Percentiles rank a stretch among this genome's conserved stretches.
phyloP scores from a whole-genome alignment of 805 yeast species.

The Debaryomyces hansenii region DNA sequence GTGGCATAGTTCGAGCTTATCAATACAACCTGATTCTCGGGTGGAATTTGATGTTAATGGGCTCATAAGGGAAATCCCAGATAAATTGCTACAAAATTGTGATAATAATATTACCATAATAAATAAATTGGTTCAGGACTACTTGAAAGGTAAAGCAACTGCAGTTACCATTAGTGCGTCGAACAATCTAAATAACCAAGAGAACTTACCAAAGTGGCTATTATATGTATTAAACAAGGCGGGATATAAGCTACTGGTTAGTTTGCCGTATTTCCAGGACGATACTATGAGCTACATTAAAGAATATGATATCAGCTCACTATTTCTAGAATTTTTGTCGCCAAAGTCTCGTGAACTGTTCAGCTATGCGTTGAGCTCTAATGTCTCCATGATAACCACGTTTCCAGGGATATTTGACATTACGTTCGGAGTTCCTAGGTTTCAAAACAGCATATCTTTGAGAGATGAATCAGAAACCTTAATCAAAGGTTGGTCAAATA shows the following conservation, averaged over 20 bases:
- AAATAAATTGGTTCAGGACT: conserved; percentile 18
- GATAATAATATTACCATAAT: conserved; percentile 16
- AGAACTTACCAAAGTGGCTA: conserved; percentile 25
- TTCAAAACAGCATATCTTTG: conserved; percentile 7
- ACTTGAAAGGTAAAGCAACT: conserved; percentile 16
- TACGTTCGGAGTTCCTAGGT: conserved; percentile 2
- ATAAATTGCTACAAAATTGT: conserved; percentile 18
- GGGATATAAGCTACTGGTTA: conserved; percentile 11
- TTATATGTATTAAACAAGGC: conserved; percentile 14
- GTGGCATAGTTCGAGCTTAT: conserved; percentile 18
- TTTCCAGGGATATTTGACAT: neutral
- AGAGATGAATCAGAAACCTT: conserved; percentile 3
- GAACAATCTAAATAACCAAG: conserved; percentile 2
- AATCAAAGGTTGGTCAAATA: conserved; percentile 9
- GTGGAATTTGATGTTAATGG: conserved; percentile 20
- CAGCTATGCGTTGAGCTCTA: neutral
- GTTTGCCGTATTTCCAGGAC: conserved; percentile 11
- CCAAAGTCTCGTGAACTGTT: neutral
- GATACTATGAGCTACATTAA: neutral
- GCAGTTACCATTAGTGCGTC: conserved; percentile 17
- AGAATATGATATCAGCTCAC: neutral
- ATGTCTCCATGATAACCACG: conserved; percentile 2
- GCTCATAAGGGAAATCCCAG: conserved; percentile 16
- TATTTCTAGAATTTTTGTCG: neutral
- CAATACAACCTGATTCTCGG: conserved; percentile 12